Evolutionary conservation across 176 grass and related monocot genomes (phyloP).

Genomic region (Ensete ventricosum): DNA sequence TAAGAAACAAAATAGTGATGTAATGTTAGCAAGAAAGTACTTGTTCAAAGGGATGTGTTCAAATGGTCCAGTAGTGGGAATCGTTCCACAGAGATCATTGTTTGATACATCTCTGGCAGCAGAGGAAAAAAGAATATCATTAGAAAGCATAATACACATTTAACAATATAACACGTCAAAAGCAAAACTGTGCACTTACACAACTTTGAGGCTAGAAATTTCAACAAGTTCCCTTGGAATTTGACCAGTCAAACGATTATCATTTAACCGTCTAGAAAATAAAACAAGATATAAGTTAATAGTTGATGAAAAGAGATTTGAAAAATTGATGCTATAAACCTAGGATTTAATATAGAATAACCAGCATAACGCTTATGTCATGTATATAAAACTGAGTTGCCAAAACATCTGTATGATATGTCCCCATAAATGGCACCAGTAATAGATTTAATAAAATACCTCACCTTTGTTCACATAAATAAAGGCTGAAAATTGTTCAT

Average conservation of each 20-base stretch:
- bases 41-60: constrained; percentile 87
- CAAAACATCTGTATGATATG: background rate
- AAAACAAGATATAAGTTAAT: background rate
- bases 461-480: no score
- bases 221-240: constrained; percentile 53
- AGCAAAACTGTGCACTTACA: constrained; percentile 41
- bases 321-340: no score
- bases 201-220: constrained; percentile 56
- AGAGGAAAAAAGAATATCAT: constrained; percentile 8
- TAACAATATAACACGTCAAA: background rate
- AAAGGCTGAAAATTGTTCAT: background rate
- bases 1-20: background rate
- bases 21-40: constrained; percentile 26
- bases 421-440: no score
- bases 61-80: constrained; percentile 85
- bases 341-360: no score
- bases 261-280: constrained; percentile 47
- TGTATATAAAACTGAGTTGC: no score
- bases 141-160: constrained; percentile 11
- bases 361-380: no score
- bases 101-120: constrained; percentile 81
- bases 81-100: constrained; percentile 91
- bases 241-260: constrained; percentile 45
- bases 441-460: no score
- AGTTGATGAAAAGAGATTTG: no score